Evolutionary conservation across 2,329 filamentous ascomycete species (phyloP), one percentile per base, ranked within the genome.

Genomic region (Xylariaceae sp.): DNA sequence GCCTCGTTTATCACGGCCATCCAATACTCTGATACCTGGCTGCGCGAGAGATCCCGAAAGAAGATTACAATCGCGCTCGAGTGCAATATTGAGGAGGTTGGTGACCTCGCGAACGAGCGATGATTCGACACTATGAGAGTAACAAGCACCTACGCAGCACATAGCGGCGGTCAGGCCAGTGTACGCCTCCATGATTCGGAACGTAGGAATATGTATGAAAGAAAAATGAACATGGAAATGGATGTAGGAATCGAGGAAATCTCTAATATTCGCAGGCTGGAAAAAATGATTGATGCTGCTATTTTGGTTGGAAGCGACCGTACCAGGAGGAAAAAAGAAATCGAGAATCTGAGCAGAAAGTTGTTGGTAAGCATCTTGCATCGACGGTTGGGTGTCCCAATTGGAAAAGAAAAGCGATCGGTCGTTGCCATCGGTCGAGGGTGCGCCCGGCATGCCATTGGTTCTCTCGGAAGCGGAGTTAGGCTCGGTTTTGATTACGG

Each of bases 201-300:
- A 87, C 8, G 83, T 85, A 28, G 83, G 76, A 60, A 84, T 73
- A 57, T 89, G 84, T 39, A 89, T 73, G 51, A 86, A 73, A 16
- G 84, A 80, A 67, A 86, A 87, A 62, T 89, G 85, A 46, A 78
- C 74, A 60, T 87, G 81, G 61, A 83, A 88, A 62, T 86, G 81
- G 45, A 75, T 79, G 68, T 85, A 88, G 55, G 81, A 74, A 54
- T 82, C 75, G 60, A 87, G 72, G 59, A 87, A 87, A 57, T 82
- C 75, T 67, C 80, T 81, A 58, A 87, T 72, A 60, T 85, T 85
- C 52, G 83, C 77, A 45, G 79, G 73, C 37, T 79, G 80, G 54
- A 87, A 76, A 55, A 80, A 82, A 59, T 74, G 69, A 66, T 75
- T 73, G 64, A 78, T 69, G 49, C 60, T 64, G 67, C 64, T 67